Evolutionary conservation across 2,329 filamentous ascomycete genomes (phyloP).

Genomic region (Trichoderma sp.): DNA sequence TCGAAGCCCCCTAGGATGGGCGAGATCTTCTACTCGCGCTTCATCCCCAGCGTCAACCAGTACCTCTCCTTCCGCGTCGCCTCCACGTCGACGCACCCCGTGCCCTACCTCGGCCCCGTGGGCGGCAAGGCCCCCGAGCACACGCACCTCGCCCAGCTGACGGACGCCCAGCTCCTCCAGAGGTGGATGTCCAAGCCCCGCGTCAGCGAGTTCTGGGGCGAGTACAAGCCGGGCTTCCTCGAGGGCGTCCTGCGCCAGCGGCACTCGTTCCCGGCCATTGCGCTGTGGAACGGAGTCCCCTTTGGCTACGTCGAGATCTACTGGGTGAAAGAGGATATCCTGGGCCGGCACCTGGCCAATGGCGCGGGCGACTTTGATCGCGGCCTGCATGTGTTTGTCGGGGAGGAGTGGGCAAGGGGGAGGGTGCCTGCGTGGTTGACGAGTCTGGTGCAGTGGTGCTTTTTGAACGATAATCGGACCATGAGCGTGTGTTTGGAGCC

Average conservation of each 20-base stretch:
- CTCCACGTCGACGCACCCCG: constrained; percentile 64
- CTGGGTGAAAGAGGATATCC: constrained; percentile 90
- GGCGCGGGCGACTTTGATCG: constrained; percentile 79
- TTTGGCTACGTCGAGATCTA: constrained; percentile 99
- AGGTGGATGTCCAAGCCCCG: constrained; percentile 88
- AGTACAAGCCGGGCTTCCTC: constrained; percentile 67
- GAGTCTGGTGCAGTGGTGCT: constrained; percentile 84
- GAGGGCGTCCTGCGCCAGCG: constrained; percentile 62
- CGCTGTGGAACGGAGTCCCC: constrained; percentile 89
- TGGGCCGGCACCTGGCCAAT: constrained; percentile 69
- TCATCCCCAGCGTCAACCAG: constrained; percentile 76
- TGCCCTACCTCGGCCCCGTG: constrained; percentile 64
- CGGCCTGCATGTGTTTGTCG: constrained; percentile 84
- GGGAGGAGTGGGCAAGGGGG: constrained; percentile 89
- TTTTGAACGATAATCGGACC: constrained; percentile 76
- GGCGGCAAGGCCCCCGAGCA: constrained; percentile 47
- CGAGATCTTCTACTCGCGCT: constrained; percentile 88
- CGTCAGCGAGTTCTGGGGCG: constrained; percentile 83
- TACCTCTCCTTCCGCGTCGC: constrained; percentile 90
- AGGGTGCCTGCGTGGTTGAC: constrained; percentile 81
- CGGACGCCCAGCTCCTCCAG: constrained; percentile 66
- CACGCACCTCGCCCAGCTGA: constrained; percentile 47
- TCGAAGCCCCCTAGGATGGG: constrained; percentile 88
- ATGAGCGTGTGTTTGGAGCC: constrained; percentile 85
- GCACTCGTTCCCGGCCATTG: constrained; percentile 88